Evolutionary conservation across 2,329 filamentous ascomycete genomes (phyloP), one percentile per base, ranked within the genome.

Genomic region (Fusarium metavorans): DNA sequence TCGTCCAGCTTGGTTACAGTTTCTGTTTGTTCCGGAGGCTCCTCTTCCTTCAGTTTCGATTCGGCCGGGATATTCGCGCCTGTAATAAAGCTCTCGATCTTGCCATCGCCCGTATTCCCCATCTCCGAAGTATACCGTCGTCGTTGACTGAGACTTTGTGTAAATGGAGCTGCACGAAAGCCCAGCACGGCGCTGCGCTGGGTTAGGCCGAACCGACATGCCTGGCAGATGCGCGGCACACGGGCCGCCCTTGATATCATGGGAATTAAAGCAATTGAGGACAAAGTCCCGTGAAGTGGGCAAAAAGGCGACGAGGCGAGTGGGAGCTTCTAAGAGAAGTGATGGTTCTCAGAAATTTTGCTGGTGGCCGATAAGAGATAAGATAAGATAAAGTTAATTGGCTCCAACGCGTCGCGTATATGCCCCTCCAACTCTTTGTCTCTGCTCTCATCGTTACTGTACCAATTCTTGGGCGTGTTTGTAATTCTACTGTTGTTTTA

Each of bases 161-260:
- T 64, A 18, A 70, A 41, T 23, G 61, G 60, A 50, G 62, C 52
- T 30, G 68, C 59, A 32, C 68, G 73, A 32, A 73, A 66, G 67
- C 63, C 34, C 5, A 63, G 54, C 5, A 62, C 52, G 10, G 70
- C 59, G 39, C 67, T 75, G 73, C 76, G 77, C 56, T 74, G 77
- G 4, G 73, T 63, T 20, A 84, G 66, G 65, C 80, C 77, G 25
- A 77, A 73, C 50, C 81, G 80, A 70, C 83, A 84, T 76, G 76
- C 76, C 56, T 80, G 74, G 70, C 82, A 83, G 37, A 83, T 76
- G 41, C 79, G 81, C 79, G 81, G 78, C 70, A 79, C 76, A 61
- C 78, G 74, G 10, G 69, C 76, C 67, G 79, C 79, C 72, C 81
- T 81, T 23, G 82, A 80, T 72, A 84, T 77, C 84, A 85, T 85